phyloP scores from a whole-genome alignment of 169 alveolate genomes.

The Prorocentrum cordatum region DNA sequence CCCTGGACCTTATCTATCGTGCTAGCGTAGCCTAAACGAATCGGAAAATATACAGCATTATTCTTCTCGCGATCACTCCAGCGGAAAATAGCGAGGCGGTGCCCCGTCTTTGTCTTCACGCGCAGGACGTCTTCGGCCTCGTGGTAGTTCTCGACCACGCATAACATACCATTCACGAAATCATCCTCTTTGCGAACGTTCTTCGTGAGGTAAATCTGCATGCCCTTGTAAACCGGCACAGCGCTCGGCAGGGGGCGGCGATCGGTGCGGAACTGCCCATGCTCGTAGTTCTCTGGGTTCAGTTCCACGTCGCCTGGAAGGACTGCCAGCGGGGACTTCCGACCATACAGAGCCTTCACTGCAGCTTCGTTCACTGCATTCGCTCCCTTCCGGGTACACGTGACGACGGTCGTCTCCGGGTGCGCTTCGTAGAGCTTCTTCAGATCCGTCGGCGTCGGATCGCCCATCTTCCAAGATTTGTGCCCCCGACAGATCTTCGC shows the following conservation, averaged over 20 bases:
- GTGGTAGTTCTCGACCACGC: background rate
- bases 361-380: background rate
- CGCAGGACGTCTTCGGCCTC: background rate
- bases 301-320: slow-evolving; percentile 6
- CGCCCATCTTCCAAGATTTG: background rate
- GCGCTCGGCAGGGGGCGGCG: too few species aligned
- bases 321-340: background rate
- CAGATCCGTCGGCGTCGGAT: background rate
- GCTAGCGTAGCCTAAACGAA: background rate
- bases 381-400: background rate
- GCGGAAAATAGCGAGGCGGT: background rate
- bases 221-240: background rate
- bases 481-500: background rate
- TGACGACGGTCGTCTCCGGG: slow-evolving; percentile 16
- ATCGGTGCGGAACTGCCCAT: too few species aligned
- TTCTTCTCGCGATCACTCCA: background rate
- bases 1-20: slow-evolving; percentile 10
- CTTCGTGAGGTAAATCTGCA: background rate
- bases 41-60: background rate
- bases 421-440: slow-evolving; percentile 13
- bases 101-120: background rate
- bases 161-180: background rate
- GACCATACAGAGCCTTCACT: background rate
- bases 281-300: background rate
- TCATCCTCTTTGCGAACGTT: background rate